These are phyloP conservation scores for Ceratobasidium sp. DNA, from an alignment of 1,284 basidiomycete species.

Conservation along the genomic window DNA sequence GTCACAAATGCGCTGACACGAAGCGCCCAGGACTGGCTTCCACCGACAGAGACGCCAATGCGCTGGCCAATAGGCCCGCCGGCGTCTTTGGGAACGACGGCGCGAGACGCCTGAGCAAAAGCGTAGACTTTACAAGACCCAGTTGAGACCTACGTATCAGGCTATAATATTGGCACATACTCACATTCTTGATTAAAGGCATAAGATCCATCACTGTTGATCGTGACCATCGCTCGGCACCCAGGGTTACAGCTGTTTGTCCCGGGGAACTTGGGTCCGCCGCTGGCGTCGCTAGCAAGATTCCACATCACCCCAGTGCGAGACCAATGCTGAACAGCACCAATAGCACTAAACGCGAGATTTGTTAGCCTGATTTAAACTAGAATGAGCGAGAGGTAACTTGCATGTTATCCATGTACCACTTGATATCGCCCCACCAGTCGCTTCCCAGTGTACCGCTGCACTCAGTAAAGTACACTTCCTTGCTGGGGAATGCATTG, in stretches of 20 bases:
- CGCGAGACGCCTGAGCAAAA: constrained; percentile 81
- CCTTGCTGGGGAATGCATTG: constrained; percentile 63
- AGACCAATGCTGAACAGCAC: constrained; percentile 57
- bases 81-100: constrained; percentile 73
- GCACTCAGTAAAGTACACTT: constrained; percentile 68
- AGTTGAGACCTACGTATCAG: neutral
- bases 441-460: constrained; percentile 66
- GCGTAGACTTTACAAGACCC: constrained; percentile 66
- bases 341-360: constrained; percentile 24
- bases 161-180: constrained; percentile 51
- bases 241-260: constrained; percentile 71
- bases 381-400: constrained; percentile 48
- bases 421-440: constrained; percentile 60
- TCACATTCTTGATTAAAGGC: constrained; percentile 78
- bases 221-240: constrained; percentile 74
- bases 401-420: constrained; percentile 77
- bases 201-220: constrained; percentile 74
- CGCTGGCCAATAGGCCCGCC: constrained; percentile 78
- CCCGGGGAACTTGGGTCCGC: constrained; percentile 74
- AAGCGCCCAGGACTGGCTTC: constrained; percentile 69
- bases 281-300: constrained; percentile 65
- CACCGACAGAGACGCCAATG: constrained; percentile 72
- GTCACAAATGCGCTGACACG: constrained; percentile 76
- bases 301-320: constrained; percentile 79
- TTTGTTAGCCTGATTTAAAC: neutral